Conservation (phyloP, 768 basidiomycete genomes). For the Leucosporidium scottii region DNA sequence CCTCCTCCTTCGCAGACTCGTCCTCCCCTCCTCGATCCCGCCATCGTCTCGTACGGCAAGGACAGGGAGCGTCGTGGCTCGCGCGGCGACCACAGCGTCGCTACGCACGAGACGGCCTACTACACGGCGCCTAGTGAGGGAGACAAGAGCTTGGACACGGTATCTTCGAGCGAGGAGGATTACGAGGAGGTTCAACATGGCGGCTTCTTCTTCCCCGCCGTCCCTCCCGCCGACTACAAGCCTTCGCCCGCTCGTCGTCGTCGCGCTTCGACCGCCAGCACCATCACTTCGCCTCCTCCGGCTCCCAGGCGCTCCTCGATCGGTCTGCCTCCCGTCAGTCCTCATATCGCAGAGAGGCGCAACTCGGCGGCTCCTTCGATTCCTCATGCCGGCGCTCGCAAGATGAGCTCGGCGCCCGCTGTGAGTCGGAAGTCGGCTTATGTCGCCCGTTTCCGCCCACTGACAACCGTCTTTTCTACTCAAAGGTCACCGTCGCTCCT, state of each 20-base stretch:
- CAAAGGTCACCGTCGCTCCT: background rate
- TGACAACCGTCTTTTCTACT: no score
- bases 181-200: background rate
- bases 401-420: slow-evolving; percentile 1
- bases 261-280: background rate
- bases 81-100: background rate
- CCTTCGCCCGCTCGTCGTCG: background rate
- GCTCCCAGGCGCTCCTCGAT: background rate
- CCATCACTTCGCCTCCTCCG: background rate
- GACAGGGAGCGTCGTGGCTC: background rate
- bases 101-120: background rate
- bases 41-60: background rate
- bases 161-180: background rate
- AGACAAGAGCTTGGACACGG: background rate
- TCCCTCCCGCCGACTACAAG: background rate
- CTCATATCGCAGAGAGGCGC: background rate
- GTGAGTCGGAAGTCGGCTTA: background rate
- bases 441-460: no score
- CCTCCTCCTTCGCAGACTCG: background rate
- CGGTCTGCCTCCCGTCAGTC: background rate
- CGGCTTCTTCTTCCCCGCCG: background rate
- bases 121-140: background rate
- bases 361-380: slow-evolving; percentile 6
- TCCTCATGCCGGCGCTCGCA: background rate
- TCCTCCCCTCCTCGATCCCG: background rate